These are phyloP conservation scores for Cajanus cajan DNA, from an alignment of 306 rosid genomes.

Conservation along the genomic window DNA sequence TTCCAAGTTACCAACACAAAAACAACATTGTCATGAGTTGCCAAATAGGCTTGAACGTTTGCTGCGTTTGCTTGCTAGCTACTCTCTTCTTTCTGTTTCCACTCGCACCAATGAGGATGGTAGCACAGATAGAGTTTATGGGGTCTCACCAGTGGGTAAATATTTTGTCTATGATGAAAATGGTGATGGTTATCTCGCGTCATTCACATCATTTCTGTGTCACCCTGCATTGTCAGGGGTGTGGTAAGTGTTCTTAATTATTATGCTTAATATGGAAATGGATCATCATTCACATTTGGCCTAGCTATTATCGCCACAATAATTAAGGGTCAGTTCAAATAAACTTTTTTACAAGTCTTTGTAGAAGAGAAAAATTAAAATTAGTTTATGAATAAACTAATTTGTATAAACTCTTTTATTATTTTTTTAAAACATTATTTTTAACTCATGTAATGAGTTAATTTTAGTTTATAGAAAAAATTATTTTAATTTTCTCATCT, in stretches of 20 bases:
- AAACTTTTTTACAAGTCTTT: no score
- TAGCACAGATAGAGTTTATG: not conserved
- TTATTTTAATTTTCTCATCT: no score
- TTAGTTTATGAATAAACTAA: no score
- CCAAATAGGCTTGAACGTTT: conserved; percentile 25
- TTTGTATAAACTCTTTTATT: no score
- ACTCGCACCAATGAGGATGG: conserved; percentile 17
- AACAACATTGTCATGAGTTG: conserved; percentile 5
- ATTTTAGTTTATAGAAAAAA: no score
- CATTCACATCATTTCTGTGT: conserved; percentile 19
- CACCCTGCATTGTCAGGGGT: not conserved
- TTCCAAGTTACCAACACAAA: conserved; percentile 15
- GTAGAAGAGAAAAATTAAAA: no score
- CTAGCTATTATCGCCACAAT: no score
- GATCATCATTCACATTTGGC: no score
- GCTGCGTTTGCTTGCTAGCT: conserved; percentile 25
- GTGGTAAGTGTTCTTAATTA: conserved; percentile 7
- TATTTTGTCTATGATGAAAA: conserved; percentile 1
- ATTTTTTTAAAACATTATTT: no score
- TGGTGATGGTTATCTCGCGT: conserved; percentile 12
- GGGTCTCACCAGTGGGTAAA: not conserved
- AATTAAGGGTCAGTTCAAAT: no score
- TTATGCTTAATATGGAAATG: no score
- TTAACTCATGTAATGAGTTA: no score
- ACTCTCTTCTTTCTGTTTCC: conserved; percentile 27